Conservation (phyloP, 257 asterid species). For the Vinca minor region DNA sequence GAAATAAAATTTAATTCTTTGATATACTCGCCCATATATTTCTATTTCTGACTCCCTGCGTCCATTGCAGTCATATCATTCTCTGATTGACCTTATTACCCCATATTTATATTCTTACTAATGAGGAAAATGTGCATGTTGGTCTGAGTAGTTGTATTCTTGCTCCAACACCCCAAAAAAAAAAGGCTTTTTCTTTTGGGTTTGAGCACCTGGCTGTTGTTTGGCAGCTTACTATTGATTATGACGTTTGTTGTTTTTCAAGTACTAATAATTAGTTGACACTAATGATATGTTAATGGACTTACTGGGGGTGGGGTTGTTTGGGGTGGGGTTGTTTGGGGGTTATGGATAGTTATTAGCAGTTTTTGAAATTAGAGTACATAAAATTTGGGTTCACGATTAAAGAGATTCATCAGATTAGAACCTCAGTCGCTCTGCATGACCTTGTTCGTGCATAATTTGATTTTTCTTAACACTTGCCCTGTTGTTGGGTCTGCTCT, state of each 20-base stretch:
- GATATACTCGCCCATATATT: too few relatives aligned
- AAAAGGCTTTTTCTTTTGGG: background rate
- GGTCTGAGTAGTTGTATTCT: background rate
- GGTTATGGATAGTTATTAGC: background rate
- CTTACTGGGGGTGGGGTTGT: background rate
- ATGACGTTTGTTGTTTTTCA: too few relatives aligned
- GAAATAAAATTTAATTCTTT: too few relatives aligned
- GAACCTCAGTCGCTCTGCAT: too few relatives aligned
- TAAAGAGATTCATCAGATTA: background rate
- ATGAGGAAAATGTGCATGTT: background rate
- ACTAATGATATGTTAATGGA: background rate
- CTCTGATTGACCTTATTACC: too few relatives aligned
- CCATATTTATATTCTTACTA: background rate
- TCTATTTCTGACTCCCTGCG: too few relatives aligned
- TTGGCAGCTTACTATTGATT: background rate
- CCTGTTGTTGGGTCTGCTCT: background rate
- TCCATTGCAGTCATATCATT: too few relatives aligned
- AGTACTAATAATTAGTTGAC: too few relatives aligned
- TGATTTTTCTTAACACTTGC: background rate
- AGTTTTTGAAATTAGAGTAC: background rate
- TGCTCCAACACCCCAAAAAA: background rate
- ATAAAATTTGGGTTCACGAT: background rate
- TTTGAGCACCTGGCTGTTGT: background rate
- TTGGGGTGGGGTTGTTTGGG: too few relatives aligned
- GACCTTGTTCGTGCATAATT: background rate